Percentiles rank a stretch among this genome's conserved stretches.
These are phyloP conservation scores for Clarireedia hainanense DNA, from an alignment of 2,329 filamentous ascomycete genomes.

Conservation along the genomic window DNA sequence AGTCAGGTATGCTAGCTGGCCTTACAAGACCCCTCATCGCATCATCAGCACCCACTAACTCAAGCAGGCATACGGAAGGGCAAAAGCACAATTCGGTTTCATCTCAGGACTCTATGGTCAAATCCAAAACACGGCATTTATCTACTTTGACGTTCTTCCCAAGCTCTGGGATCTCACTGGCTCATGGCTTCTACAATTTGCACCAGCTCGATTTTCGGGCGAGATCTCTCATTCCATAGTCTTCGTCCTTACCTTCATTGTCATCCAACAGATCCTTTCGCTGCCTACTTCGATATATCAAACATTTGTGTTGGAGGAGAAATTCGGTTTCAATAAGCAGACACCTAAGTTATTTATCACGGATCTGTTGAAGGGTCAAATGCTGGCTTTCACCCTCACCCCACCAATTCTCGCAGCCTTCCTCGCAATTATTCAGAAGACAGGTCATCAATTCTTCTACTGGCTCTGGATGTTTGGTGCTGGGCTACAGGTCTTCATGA, in stretches of 20 bases:
- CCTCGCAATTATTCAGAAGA: constrained; percentile 88
- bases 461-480: constrained; percentile 94
- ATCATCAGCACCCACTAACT: constrained; percentile 10
- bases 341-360: constrained; percentile 79
- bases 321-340: constrained; percentile 99
- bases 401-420: constrained; percentile 87
- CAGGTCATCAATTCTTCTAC: constrained; percentile 92
- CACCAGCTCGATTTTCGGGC: constrained; percentile 72
- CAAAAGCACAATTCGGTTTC: constrained; percentile 87
- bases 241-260: constrained; percentile 81
- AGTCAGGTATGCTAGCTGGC: constrained; percentile 53
- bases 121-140: constrained; percentile 79
- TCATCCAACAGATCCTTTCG: constrained; percentile 71
- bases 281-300: constrained; percentile 83
- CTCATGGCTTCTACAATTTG: constrained; percentile 61
- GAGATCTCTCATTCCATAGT: constrained; percentile 91
- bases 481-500: constrained; percentile 84
- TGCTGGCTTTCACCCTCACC: constrained; percentile 70
- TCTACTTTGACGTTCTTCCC: constrained; percentile 85
- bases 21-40: constrained; percentile 1
- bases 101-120: constrained; percentile 76
- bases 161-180: constrained; percentile 84
- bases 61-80: constrained; percentile 74
- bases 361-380: constrained; percentile 86
- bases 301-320: constrained; percentile 92